Percentiles rank a stretch among this genome's conserved stretches.
phyloP scores from a whole-genome alignment of 805 yeast species.

The Metschnikowia kofuensis region DNA sequence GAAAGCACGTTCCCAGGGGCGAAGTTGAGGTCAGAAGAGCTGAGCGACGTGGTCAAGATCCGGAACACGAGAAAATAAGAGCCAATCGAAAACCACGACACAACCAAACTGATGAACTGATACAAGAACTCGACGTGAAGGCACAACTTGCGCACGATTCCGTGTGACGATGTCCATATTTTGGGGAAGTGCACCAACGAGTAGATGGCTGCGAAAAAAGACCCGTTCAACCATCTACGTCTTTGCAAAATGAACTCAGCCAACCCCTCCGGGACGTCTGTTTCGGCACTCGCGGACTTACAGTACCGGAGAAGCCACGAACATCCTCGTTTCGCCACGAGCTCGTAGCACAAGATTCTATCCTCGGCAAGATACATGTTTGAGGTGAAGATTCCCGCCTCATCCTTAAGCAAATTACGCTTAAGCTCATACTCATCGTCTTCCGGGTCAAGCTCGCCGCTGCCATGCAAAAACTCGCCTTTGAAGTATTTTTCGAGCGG shows the following conservation, averaged over 20 bases:
- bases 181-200: slow-evolving; percentile 54
- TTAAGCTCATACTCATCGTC: slow-evolving; percentile 46
- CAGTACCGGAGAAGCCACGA: slow-evolving; percentile 64
- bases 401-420: slow-evolving; percentile 34
- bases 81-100: slow-evolving; percentile 64
- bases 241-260: slow-evolving; percentile 64
- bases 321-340: slow-evolving; percentile 54
- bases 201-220: slow-evolving; percentile 63
- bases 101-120: slow-evolving; percentile 50
- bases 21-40: slow-evolving; percentile 35
- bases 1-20: slow-evolving; percentile 49
- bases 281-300: slow-evolving; percentile 61
- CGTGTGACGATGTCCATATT: slow-evolving; percentile 54
- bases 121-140: slow-evolving; percentile 56
- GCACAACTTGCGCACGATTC: slow-evolving; percentile 45
- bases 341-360: slow-evolving; percentile 63
- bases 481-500: slow-evolving; percentile 66
- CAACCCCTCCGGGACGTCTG: slow-evolving; percentile 63
- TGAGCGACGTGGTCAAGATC: slow-evolving; percentile 53
- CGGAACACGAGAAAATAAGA: slow-evolving; percentile 63
- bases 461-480: slow-evolving; percentile 57
- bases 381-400: slow-evolving; percentile 57
- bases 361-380: slow-evolving; percentile 73
- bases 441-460: slow-evolving; percentile 58
- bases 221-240: slow-evolving; percentile 68